Base-by-base conservation (phyloP, 768 basidiomycete genomes). In the Trametopsis cervina region DNA sequence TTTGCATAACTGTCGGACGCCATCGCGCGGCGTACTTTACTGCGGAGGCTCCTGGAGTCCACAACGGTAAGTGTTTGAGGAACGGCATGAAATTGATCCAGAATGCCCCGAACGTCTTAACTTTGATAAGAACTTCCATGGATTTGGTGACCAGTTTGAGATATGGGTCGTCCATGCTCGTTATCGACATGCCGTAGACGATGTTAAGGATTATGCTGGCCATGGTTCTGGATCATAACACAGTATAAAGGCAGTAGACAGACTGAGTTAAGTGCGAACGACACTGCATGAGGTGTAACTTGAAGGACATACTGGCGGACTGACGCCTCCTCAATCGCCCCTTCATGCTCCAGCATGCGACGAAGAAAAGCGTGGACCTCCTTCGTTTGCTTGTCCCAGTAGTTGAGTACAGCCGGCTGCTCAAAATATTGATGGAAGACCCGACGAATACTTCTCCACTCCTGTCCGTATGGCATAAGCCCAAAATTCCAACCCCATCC, bases 351-450 rank as follows among this genome's bases (percentile, higher is more conserved):
- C 2, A 39, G 37, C 1, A 37, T 9, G 9, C 9, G 26, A 7
- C 24, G 37, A 4, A 38, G 20, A 4, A 47, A 9, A 15, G 21
- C 2, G 21, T 24, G 12, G 12, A 22, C 26, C 4, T 11, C 46
- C 7, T 18, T 18, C 17, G n/a, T 13, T 22, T 35, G 23, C 22
- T 26, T 39, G 13, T 23, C 7, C 7, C 26, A 42, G 18, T 49
- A 49, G 10, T 46, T 3, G 1, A 10, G 23, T 1, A 42, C 23
- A 2, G 36, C 46, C 2, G 4, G 13, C 12, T 20, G 25, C 23
- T 47, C 40, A 33, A 50, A 46, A 27, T 54, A 36, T 36, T 50
- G 49, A 39, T 50, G 39, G 18, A 52, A 42, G 26, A 43, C 20
- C 7, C 46, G 18, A 13, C 50, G 26, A 18, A 41, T 39, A 2